Conservation (phyloP, 2,329 filamentous ascomycete species). For the Trichoderma sp. region DNA sequence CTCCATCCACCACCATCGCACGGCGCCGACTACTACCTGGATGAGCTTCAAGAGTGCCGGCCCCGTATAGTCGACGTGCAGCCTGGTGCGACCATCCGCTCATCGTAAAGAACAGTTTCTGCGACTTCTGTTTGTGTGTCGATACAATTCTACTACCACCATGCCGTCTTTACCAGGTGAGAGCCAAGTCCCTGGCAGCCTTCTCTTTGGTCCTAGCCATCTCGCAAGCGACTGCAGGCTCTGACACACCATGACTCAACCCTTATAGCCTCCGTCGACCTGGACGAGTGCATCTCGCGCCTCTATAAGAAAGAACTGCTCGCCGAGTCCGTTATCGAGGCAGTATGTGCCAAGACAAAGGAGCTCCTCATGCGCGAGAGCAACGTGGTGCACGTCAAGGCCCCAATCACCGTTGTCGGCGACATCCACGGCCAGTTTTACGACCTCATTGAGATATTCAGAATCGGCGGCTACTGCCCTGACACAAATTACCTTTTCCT, state of each 20-base stretch:
- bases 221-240: not conserved
- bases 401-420: constrained; percentile 94
- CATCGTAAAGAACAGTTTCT: not conserved
- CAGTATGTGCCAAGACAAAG: constrained; percentile 98
- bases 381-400: constrained; percentile 96
- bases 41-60: constrained; percentile 25
- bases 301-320: constrained; percentile 97
- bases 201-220: not conserved
- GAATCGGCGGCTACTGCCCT: constrained; percentile 94
- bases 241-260: not conserved
- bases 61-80: constrained; percentile 16
- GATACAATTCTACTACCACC: constrained; percentile 35
- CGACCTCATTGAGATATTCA: constrained; percentile 98
- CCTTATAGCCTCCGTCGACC: constrained; percentile 81
- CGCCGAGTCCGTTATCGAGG: constrained; percentile 96
- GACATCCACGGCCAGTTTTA: constrained; percentile 99
- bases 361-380: constrained; percentile 99
- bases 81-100: constrained; percentile 22
- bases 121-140: not conserved
- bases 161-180: constrained; percentile 63
- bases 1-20: constrained; percentile 43
- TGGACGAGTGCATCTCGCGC: constrained; percentile 97
- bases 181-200: constrained; percentile 32
- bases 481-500: constrained; percentile 99
- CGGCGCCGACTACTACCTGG: constrained; percentile 42